Percentiles rank a stretch among this genome's conserved stretches.
Evolutionary conservation across 352 stramenopile genomes (phyloP).

Genomic region (Globisporangium barbulae): DNA sequence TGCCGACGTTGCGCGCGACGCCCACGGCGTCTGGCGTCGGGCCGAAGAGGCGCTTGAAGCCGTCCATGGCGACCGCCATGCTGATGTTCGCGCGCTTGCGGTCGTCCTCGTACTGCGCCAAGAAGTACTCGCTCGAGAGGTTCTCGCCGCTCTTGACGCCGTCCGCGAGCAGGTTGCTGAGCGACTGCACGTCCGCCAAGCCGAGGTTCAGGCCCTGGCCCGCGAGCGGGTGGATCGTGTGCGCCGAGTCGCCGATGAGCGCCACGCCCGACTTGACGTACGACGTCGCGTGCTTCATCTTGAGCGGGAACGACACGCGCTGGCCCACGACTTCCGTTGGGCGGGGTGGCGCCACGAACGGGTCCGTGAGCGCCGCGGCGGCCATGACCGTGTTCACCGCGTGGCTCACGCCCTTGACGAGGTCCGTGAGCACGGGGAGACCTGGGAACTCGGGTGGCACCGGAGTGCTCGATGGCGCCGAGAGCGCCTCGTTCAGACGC

Average conservation of each 20-base stretch:
- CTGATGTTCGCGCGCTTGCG: constrained; percentile 80
- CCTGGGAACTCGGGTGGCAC: constrained; percentile 70
- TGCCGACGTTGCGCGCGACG: constrained; percentile 81
- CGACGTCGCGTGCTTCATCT: constrained; percentile 82
- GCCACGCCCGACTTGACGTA: constrained; percentile 88
- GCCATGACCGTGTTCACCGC: constrained; percentile 76
- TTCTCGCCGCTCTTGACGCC: constrained; percentile 78
- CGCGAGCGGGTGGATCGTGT: constrained; percentile 95
- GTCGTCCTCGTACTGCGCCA: constrained; percentile 87
- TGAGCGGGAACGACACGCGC: constrained; percentile 87
- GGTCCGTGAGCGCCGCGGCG: constrained; percentile 64
- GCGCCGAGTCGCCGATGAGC: constrained; percentile 93
- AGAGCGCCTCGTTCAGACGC: constrained; percentile 78
- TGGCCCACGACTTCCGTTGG: constrained; percentile 63
- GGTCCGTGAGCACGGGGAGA: constrained; percentile 71
- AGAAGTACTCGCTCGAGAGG: constrained; percentile 67
- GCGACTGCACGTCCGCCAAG: constrained; percentile 86
- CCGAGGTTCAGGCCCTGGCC: constrained; percentile 96
- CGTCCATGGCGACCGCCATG: constrained; percentile 86
- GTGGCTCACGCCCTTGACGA: constrained; percentile 73
- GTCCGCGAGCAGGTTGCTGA: constrained; percentile 70
- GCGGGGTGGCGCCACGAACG: constrained; percentile 72
- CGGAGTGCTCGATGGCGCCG: constrained; percentile 36
- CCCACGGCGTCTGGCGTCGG: constrained; percentile 62
- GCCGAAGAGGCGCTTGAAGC: constrained; percentile 88